Evolutionary conservation across 768 basidiomycete genomes (phyloP).

Genomic region (Panus rudis): DNA sequence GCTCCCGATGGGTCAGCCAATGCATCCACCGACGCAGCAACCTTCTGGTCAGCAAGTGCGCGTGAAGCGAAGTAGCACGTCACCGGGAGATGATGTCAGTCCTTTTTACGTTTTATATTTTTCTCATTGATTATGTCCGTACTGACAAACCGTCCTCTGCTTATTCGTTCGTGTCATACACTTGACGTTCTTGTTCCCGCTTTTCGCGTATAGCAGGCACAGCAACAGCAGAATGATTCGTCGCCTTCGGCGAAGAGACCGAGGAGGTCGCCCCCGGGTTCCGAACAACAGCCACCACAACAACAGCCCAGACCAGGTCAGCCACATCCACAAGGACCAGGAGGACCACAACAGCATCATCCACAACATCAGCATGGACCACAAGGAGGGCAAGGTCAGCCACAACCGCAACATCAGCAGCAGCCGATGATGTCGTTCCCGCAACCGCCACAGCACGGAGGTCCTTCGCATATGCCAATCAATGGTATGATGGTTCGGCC

Average conservation of each 20-base stretch:
- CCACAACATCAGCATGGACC: constrained; percentile 11
- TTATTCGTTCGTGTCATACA: neutral
- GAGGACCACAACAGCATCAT: constrained; percentile 6
- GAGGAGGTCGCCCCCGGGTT: constrained; percentile 25
- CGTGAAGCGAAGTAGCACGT: constrained; percentile 29
- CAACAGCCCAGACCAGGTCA: constrained; percentile 13
- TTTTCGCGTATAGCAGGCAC: constrained; percentile 17
- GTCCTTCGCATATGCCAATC: constrained; percentile 31
- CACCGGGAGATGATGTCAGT: constrained; percentile 28
- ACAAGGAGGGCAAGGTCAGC: constrained; percentile 16
- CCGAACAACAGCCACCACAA: constrained; percentile 19
- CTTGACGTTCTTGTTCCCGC: neutral
- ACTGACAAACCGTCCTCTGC: neutral
- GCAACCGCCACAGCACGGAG: constrained; percentile 24
- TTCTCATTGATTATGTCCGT: neutral
- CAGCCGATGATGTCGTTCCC: constrained; percentile 32
- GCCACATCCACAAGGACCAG: neutral
- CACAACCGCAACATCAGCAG: constrained; percentile 14
- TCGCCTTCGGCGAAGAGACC: constrained; percentile 27
- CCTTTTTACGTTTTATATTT: no score
- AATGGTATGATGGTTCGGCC: constrained; percentile 34
- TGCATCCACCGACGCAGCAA: constrained; percentile 14
- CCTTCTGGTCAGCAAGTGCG: constrained; percentile 12
- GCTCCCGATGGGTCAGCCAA: constrained; percentile 15
- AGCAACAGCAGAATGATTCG: constrained; percentile 22